Percentiles rank a stretch among this genome's conserved stretches.
Evolutionary conservation across 2,329 filamentous ascomycete genomes (phyloP).

Genomic region (Xylaria hypoxylon): DNA sequence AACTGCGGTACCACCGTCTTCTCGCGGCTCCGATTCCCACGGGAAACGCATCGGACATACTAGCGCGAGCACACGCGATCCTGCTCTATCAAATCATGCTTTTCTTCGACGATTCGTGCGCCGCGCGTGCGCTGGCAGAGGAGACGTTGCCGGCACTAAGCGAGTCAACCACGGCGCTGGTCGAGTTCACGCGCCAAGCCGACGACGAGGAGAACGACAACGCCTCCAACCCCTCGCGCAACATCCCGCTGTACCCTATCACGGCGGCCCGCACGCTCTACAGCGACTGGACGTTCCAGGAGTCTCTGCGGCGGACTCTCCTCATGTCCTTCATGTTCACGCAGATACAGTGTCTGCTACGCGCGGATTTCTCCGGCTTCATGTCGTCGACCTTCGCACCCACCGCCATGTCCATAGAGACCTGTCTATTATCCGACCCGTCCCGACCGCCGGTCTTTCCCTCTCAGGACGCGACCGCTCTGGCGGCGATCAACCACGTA

Average conservation of each 20-base stretch:
- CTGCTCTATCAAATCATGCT: constrained; percentile 40
- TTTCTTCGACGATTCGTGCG: constrained; percentile 36
- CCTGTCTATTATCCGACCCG: no score
- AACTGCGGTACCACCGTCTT: constrained; percentile 34
- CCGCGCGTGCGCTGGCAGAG: constrained; percentile 24
- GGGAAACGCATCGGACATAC: constrained; percentile 13
- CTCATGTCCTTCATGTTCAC: constrained; percentile 33
- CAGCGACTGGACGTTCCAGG: constrained; percentile 38
- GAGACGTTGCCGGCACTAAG: constrained; percentile 26
- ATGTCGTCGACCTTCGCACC: not conserved
- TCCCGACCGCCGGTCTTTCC: no score
- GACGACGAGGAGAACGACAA: not conserved
- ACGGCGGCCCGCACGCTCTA: constrained; percentile 34
- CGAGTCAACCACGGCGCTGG: constrained; percentile 29
- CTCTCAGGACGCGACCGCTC: not conserved
- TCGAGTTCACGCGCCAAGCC: constrained; percentile 15
- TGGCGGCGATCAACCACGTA: constrained; percentile 20
- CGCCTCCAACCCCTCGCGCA: not conserved
- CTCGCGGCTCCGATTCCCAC: constrained; percentile 23
- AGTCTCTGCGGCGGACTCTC: constrained; percentile 37
- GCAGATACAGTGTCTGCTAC: constrained; percentile 32
- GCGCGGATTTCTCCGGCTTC: constrained; percentile 27
- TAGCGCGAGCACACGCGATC: constrained; percentile 38
- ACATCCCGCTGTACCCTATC: constrained; percentile 36
- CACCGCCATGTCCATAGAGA: not conserved